Percentiles rank a stretch among this genome's conserved stretches.
phyloP scores from a whole-genome alignment of 2,329 filamentous ascomycete genomes.

The Hysterium pulicare region DNA sequence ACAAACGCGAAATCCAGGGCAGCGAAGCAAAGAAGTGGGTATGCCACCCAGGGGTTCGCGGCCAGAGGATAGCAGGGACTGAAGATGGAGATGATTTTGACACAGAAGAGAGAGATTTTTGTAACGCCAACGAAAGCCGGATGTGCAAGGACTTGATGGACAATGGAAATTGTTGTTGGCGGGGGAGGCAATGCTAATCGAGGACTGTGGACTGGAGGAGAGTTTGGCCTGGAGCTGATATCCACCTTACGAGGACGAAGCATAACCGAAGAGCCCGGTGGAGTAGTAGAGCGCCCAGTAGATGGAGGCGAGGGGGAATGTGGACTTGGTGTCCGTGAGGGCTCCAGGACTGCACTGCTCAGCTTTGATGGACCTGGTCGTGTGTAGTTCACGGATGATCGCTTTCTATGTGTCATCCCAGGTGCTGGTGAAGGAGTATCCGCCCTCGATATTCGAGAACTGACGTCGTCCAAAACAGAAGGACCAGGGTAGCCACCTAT shows the following conservation, averaged over 20 bases:
- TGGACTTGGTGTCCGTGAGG: slow-evolving; percentile 32
- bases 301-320: slow-evolving; percentile 14
- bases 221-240: slow-evolving; percentile 9
- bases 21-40: slow-evolving; percentile 66
- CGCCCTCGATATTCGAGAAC: slow-evolving; percentile 43
- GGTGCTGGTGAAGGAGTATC: slow-evolving; percentile 39
- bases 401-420: slow-evolving; percentile 19
- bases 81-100: slow-evolving; percentile 65
- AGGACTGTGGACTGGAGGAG: slow-evolving; percentile 9
- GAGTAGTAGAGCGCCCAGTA: slow-evolving; percentile 15
- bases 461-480: slow-evolving; percentile 31
- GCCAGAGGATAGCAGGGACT: slow-evolving; percentile 70
- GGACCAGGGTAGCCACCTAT: slow-evolving; percentile 38
- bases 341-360: slow-evolving; percentile 25
- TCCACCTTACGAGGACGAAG: slow-evolving; percentile 28
- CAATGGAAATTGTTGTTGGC: slow-evolving; percentile 21
- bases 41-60: slow-evolving; percentile 60
- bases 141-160: slow-evolving; percentile 32
- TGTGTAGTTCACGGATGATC: slow-evolving; percentile 23
- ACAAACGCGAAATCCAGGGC: slow-evolving; percentile 56
- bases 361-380: slow-evolving; percentile 33
- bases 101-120: slow-evolving; percentile 62
- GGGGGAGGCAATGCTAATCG: slow-evolving; percentile 33
- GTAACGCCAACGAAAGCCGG: slow-evolving; percentile 33
- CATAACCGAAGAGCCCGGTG: slow-evolving; percentile 27